Percentiles rank a stretch among this genome's conserved stretches.
Evolutionary conservation across 805 yeast species (phyloP).

Genomic region (Wickerhamomyces mucosus): DNA sequence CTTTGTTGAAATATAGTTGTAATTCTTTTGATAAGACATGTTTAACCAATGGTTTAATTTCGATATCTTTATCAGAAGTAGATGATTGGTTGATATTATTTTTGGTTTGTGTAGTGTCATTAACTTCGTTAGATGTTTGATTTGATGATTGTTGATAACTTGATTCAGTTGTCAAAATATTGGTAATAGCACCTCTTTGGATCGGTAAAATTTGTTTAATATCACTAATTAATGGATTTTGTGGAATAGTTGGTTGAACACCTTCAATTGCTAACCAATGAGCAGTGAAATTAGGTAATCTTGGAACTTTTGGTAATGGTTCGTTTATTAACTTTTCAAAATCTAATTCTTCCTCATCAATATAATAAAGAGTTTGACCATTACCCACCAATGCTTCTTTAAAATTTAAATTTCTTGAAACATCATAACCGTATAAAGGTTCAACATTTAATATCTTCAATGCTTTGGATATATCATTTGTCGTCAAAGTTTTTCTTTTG

Average conservation of each 20-base stretch:
- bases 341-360: slow-evolving; percentile 89
- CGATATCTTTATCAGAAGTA: slow-evolving; percentile 31
- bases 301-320: slow-evolving; percentile 91
- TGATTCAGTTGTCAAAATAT: slow-evolving; percentile 38
- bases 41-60: slow-evolving; percentile 83
- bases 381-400: slow-evolving; percentile 84
- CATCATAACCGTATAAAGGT: slow-evolving; percentile 85
- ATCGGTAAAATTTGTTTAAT: slow-evolving; percentile 70
- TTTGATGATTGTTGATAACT: slow-evolving; percentile 6
- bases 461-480: slow-evolving; percentile 76
- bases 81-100: slow-evolving; percentile 1
- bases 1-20: slow-evolving; percentile 87
- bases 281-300: slow-evolving; percentile 86
- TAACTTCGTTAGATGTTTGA: slow-evolving; percentile 5
- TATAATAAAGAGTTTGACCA: slow-evolving; percentile 87
- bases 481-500: slow-evolving; percentile 71
- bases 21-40: slow-evolving; percentile 92
- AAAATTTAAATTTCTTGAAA: slow-evolving; percentile 57
- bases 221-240: slow-evolving; percentile 78
- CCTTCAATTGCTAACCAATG: slow-evolving; percentile 99
- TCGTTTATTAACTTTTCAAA: slow-evolving; percentile 88
- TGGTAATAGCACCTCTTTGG: slow-evolving; percentile 73
- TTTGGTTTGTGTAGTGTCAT: slow-evolving; percentile 5
- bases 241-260: slow-evolving; percentile 95
- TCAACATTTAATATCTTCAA: slow-evolving; percentile 82